Conservation (phyloP, 2,329 filamentous ascomycete species). For the Byssothecium circinans region DNA sequence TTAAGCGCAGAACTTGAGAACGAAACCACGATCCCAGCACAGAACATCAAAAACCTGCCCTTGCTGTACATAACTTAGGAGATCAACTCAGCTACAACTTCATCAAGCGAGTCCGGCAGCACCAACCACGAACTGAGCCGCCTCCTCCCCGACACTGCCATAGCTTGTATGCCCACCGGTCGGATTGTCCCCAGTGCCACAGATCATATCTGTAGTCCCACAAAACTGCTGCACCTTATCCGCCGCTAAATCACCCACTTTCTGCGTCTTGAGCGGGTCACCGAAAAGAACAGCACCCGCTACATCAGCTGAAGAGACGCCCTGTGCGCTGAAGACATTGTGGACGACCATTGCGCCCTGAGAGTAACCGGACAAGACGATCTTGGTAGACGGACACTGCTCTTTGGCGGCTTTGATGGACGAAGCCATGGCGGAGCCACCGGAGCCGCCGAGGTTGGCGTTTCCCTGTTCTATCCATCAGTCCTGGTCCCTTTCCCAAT, state of each 20-base stretch:
- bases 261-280: slow-evolving; percentile 33
- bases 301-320: slow-evolving; percentile 25
- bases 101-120: slow-evolving; percentile 23
- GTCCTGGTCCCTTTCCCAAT: neutral
- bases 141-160: slow-evolving; percentile 27
- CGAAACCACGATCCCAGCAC: too few species aligned
- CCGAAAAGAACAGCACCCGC: slow-evolving; percentile 33
- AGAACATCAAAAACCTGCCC: too few species aligned
- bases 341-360: slow-evolving; percentile 41
- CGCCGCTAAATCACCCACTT: slow-evolving; percentile 20
- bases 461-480: slow-evolving; percentile 26
- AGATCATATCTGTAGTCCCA: slow-evolving; percentile 26
- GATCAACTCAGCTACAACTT: too few species aligned
- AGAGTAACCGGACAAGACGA: slow-evolving; percentile 37
- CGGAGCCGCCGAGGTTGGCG: slow-evolving; percentile 25
- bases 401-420: slow-evolving; percentile 26
- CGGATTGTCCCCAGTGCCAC: slow-evolving; percentile 27
- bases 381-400: slow-evolving; percentile 35
- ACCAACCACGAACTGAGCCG: slow-evolving; percentile 30
- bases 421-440: slow-evolving; percentile 30
- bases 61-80: too few species aligned
- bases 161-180: slow-evolving; percentile 35
- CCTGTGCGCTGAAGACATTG: slow-evolving; percentile 27
- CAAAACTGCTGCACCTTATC: slow-evolving; percentile 34
- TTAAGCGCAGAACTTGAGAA: too few species aligned